Percentiles rank a stretch among this genome's conserved stretches.
Evolutionary conservation across 2,329 filamentous ascomycete genomes (phyloP).

Genomic region (Dactylellina sp.): DNA sequence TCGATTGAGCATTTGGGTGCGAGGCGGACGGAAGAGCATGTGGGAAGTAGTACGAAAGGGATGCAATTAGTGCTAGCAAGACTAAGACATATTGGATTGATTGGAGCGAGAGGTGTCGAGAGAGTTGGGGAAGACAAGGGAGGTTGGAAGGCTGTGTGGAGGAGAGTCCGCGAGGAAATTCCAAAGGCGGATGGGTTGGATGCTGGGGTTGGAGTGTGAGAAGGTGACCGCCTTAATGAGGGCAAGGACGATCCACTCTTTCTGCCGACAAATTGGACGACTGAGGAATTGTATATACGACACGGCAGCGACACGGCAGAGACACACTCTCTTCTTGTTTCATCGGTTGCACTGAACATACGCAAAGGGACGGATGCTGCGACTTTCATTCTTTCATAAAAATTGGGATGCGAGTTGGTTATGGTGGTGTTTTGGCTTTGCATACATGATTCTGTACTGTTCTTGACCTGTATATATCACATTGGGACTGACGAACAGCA

Average conservation of each 20-base stretch:
- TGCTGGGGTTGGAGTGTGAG: constrained; percentile 36
- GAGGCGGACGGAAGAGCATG: constrained; percentile 79
- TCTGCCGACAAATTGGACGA: neutral
- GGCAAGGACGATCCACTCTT: too few species aligned
- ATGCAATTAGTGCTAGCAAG: constrained; percentile 85
- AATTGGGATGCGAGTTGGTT: constrained; percentile 9
- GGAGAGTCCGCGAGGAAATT: constrained; percentile 57
- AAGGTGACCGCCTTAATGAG: neutral
- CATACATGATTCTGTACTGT: constrained; percentile 12
- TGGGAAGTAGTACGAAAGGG: constrained; percentile 83
- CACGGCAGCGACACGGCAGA: constrained; percentile 21
- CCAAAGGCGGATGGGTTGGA: constrained; percentile 38
- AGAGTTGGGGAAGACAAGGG: constrained; percentile 73
- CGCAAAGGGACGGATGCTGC: constrained; percentile 5
- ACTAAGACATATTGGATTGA: constrained; percentile 74
- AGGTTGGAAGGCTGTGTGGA: constrained; percentile 60
- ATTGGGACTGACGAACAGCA: constrained; percentile 33
- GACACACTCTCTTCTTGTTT: constrained; percentile 27
- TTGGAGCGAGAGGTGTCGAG: constrained; percentile 77
- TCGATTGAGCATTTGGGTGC: constrained; percentile 84
- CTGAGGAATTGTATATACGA: constrained; percentile 41
- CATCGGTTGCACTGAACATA: constrained; percentile 25
- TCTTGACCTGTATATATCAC: constrained; percentile 32
- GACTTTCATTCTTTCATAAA: constrained; percentile 12
- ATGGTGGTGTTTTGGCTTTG: constrained; percentile 3